Conservation (phyloP, 257 asterid species). For the Solanum peruvianum region DNA sequence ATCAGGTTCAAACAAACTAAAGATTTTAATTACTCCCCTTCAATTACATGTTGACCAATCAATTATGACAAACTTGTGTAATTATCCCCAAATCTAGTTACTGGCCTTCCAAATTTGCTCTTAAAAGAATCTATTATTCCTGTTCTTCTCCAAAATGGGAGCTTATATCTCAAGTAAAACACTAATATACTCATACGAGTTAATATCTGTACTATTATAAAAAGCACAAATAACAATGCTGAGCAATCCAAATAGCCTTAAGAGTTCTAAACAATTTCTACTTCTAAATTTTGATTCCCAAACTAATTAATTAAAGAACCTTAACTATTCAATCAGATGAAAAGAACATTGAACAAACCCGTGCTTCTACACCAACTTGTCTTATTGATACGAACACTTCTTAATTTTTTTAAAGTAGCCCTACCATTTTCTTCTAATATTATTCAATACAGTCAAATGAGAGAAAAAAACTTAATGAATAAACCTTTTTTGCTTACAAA, state of each 20-base stretch:
- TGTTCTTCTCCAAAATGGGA: not conserved
- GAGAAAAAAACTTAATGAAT: not conserved
- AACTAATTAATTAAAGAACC: not conserved
- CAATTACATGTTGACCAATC: not conserved
- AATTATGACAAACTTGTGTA: not conserved
- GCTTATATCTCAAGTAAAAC: not conserved
- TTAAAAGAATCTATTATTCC: not conserved
- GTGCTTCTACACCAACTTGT: not conserved
- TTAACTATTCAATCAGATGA: not conserved
- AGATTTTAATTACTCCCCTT: not conserved
- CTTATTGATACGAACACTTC: not conserved
- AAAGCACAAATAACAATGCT: not conserved
- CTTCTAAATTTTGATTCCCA: not conserved
- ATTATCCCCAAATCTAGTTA: not conserved
- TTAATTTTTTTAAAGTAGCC: not conserved
- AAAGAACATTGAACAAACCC: not conserved
- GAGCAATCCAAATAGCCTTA: not conserved
- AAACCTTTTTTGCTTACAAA: not conserved
- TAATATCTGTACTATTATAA: not conserved
- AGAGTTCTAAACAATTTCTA: not conserved
- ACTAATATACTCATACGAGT: not conserved
- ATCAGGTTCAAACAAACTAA: no score
- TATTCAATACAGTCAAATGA: not conserved
- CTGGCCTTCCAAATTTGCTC: not conserved
- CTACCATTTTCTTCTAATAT: not conserved